Conservation (phyloP, 1,284 basidiomycete genomes). For the Heterobasidion occidentale region DNA sequence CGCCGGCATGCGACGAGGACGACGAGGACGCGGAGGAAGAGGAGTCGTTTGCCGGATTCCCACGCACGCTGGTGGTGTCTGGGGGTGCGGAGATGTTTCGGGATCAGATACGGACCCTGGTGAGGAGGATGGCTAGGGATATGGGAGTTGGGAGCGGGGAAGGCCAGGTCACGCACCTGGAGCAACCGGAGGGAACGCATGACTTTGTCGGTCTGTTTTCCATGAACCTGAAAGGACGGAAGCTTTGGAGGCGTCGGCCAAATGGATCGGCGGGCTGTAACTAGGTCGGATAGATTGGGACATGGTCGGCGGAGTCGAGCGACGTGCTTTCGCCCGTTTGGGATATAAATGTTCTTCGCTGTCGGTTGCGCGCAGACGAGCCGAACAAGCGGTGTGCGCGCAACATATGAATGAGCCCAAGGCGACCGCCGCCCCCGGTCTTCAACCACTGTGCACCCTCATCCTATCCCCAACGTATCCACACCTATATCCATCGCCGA, state of each 20-base stretch:
- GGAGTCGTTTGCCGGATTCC: slow-evolving; percentile 39
- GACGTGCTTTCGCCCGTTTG: too few species aligned
- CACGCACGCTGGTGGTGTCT: slow-evolving; percentile 42
- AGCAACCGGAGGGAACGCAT: slow-evolving; percentile 41
- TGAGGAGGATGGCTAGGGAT: slow-evolving; percentile 14
- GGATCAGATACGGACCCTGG: slow-evolving; percentile 31
- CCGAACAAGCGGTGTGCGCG: too few species aligned
- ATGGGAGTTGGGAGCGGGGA: slow-evolving; percentile 35
- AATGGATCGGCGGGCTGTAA: slow-evolving; percentile 30
- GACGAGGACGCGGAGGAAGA: slow-evolving; percentile 15
- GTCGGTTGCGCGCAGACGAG: too few species aligned
- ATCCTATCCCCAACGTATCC: too few species aligned
- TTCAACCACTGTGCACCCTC: too few species aligned
- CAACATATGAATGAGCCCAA: too few species aligned
- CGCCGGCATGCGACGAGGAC: slow-evolving; percentile 36
- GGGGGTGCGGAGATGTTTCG: slow-evolving; percentile 45
- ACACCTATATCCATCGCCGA: not conserved
- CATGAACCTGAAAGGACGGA: slow-evolving; percentile 45
- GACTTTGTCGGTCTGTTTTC: slow-evolving; percentile 42
- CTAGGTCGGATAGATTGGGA: not conserved
- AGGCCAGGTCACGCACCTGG: slow-evolving; percentile 38
- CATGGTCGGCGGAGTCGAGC: too few species aligned
- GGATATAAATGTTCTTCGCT: too few species aligned
- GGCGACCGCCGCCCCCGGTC: too few species aligned
- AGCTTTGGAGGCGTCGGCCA: slow-evolving; percentile 35